These are phyloP conservation scores for Tylopilus subfusipes DNA, from an alignment of 768 basidiomycete species.

Conservation along the genomic window DNA sequence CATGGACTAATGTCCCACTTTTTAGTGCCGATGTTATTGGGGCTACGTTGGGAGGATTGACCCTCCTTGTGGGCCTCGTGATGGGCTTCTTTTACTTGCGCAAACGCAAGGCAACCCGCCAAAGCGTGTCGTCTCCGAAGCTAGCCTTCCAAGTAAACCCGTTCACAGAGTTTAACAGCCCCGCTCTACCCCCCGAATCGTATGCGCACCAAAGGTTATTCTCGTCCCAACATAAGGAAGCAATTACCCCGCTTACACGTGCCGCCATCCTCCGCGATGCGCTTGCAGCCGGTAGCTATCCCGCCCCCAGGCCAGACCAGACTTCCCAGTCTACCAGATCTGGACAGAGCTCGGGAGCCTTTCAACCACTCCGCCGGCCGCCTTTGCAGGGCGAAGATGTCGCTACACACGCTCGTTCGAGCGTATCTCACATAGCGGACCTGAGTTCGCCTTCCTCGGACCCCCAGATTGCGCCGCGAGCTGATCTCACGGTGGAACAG, in stretches of 20 bases:
- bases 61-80: neutral
- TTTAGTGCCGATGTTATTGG: conserved; percentile 18
- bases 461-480: neutral
- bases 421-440: neutral
- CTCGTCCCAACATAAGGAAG: neutral
- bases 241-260: conserved; percentile 3
- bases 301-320: neutral
- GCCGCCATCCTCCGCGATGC: conserved; percentile 16
- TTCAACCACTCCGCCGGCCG: conserved; percentile 7
- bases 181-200: neutral
- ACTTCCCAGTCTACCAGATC: conserved; percentile 1
- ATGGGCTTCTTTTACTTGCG: conserved; percentile 7
- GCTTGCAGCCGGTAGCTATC: neutral
- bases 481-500: conserved; percentile 13
- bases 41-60: conserved; percentile 12
- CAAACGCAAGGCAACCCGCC: neutral
- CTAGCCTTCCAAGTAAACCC: neutral
- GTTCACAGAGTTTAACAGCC: conserved; percentile 1
- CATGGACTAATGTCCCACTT: neutral
- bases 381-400: neutral
- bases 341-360: neutral
- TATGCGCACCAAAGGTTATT: neutral
- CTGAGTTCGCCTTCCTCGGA: neutral
- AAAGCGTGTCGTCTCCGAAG: neutral
- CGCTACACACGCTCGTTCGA: neutral